phyloP scores from a whole-genome alignment of 768 basidiomycete genomes.

The Tephrocybe sp. region DNA sequence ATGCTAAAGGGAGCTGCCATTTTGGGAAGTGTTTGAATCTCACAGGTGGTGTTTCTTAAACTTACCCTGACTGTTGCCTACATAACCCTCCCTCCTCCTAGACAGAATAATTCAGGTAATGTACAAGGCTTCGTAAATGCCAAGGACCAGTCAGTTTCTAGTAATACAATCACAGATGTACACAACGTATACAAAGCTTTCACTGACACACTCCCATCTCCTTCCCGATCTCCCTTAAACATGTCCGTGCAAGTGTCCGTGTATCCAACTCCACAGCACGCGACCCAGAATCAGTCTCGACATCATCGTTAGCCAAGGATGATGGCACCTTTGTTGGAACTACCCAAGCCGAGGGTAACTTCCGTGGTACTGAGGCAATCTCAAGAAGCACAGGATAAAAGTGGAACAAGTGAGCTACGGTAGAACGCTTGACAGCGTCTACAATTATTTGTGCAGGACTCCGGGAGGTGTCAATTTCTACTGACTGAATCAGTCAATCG shows the following conservation, averaged over 20 bases:
- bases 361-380: slow-evolving; percentile 69
- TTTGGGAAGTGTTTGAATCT: too few species aligned
- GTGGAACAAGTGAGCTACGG: slow-evolving; percentile 84
- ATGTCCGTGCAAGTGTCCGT: slow-evolving; percentile 59
- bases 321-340: slow-evolving; percentile 15
- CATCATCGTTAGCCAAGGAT: slow-evolving; percentile 6
- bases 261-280: slow-evolving; percentile 58
- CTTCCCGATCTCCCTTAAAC: slow-evolving; percentile 65
- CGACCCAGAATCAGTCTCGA: slow-evolving; percentile 4
- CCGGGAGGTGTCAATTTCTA: slow-evolving; percentile 40
- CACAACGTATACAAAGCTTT: background rate
- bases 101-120: too few species aligned
- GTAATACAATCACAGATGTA: background rate
- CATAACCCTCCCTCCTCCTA: too few species aligned
- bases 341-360: slow-evolving; percentile 69
- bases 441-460: slow-evolving; percentile 56
- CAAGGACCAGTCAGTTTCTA: background rate
- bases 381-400: slow-evolving; percentile 80
- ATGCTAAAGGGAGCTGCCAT: too few species aligned
- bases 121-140: too few species aligned
- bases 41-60: too few species aligned
- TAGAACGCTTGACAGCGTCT: slow-evolving; percentile 71
- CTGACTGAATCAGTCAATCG: slow-evolving; percentile 12
- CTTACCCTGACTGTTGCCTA: too few species aligned
- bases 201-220: slow-evolving; percentile 57